A percentile compares a stretch with the other conserved stretches of the same genome.
These are phyloP conservation scores for Boletales sp. DNA, from an alignment of 768 basidiomycete species.

Conservation along the genomic window DNA sequence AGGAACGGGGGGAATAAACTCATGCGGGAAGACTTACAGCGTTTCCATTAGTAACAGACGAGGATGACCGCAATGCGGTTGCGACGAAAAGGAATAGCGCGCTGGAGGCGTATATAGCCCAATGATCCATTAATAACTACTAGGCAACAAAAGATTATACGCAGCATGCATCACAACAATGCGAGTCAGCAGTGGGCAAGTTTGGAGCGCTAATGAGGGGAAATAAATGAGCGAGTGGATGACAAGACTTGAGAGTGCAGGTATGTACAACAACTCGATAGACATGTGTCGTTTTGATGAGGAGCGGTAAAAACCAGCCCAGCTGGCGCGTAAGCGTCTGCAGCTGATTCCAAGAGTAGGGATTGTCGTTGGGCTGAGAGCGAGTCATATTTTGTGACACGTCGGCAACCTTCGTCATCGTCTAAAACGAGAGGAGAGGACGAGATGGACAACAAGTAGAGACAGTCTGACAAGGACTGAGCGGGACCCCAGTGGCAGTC, in stretches of 20 bases:
- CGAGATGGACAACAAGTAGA: constrained; percentile 1
- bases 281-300: background rate
- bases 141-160: background rate
- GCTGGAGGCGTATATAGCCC: background rate
- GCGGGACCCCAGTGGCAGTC: background rate
- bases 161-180: background rate
- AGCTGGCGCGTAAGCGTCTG: background rate
- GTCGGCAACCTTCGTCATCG: background rate
- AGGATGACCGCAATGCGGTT: background rate
- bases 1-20: background rate
- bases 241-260: background rate
- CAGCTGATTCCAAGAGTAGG: background rate
- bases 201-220: background rate
- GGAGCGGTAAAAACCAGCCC: background rate
- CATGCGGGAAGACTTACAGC: no score
- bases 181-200: background rate
- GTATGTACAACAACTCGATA: constrained; percentile 4
- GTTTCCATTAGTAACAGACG: no score
- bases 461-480: no score
- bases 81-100: no score
- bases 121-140: constrained; percentile 1
- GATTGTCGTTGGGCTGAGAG: no score
- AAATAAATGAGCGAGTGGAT: no score
- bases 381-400: background rate
- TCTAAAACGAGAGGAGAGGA: background rate